These are phyloP conservation scores for Alloascoidea hylecoeti DNA, from an alignment of 805 yeast genomes.

Conservation along the genomic window DNA sequence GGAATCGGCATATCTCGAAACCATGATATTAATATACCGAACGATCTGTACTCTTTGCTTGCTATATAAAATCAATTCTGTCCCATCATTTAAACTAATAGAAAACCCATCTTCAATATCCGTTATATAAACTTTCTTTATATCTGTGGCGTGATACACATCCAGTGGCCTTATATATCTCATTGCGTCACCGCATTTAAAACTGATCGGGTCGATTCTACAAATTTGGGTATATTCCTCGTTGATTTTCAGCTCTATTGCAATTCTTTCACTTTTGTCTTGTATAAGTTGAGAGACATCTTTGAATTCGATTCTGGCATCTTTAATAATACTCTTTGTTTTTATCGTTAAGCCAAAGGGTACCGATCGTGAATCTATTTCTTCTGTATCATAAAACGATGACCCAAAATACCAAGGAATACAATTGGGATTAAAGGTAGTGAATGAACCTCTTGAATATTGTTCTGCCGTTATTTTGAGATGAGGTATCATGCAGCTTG, in stretches of 20 bases:
- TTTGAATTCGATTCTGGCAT: conserved; percentile 18
- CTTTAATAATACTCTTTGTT: conserved; percentile 27
- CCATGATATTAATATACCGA: neutral
- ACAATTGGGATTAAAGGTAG: conserved; percentile 12
- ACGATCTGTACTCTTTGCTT: neutral
- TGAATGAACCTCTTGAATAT: conserved; percentile 5
- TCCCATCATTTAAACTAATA: conserved; percentile 12
- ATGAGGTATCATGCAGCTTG: conserved; percentile 15
- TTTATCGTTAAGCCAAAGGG: conserved; percentile 13
- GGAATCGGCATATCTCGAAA: neutral
- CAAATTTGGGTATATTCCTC: conserved; percentile 46
- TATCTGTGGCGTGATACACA: conserved; percentile 24
- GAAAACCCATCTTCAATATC: conserved; percentile 35
- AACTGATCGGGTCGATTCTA: neutral
- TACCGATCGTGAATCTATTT: conserved; percentile 18
- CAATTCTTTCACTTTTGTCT: conserved; percentile 23
- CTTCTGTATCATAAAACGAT: conserved; percentile 28
- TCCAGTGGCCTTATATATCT: conserved; percentile 9
- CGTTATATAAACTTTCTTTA: conserved; percentile 23
- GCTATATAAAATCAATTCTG: neutral
- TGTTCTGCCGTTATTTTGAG: conserved; percentile 12
- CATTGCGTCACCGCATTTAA: neutral
- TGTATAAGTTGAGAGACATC: neutral
- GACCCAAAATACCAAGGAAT: conserved; percentile 26
- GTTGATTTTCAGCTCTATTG: conserved; percentile 53